Evolutionary conservation across 371 early-diverging fungal genomes (phyloP).

Genomic region (Parasitella parasitica): DNA sequence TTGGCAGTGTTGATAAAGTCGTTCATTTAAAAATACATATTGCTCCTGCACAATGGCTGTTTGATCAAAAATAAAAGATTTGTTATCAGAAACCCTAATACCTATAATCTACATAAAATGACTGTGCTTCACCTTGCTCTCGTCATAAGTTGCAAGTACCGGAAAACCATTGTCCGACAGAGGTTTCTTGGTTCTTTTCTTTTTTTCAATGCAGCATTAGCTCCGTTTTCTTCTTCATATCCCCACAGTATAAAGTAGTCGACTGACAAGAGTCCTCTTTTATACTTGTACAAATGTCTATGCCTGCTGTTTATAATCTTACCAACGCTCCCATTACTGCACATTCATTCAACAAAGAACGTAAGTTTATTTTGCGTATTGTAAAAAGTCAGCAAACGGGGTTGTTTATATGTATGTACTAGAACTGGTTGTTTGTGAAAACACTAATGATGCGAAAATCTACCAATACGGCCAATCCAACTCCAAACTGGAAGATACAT

Average conservation of each 20-base stretch:
- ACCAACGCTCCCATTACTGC: constrained; percentile 81
- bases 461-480: constrained; percentile 63
- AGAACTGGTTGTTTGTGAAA: constrained; percentile 93
- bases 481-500: constrained; percentile 69
- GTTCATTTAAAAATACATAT: no score
- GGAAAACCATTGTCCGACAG: no score
- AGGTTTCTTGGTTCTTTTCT: no score
- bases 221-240: neutral
- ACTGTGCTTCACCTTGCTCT: no score
- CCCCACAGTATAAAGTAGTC: constrained; percentile 19
- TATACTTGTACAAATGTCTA: constrained; percentile 35
- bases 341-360: constrained; percentile 90
- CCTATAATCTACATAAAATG: no score
- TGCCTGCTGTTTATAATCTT: constrained; percentile 63
- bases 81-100: no score
- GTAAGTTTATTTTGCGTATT: constrained; percentile 27
- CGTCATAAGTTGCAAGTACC: no score
- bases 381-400: no score
- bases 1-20: no score
- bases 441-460: constrained; percentile 87
- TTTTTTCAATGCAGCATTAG: no score
- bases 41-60: no score
- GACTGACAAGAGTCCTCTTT: constrained; percentile 56
- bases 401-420: constrained; percentile 1
- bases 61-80: no score